Conservation (phyloP, 139 green algal genomes). For the Trebouxia sp. region DNA sequence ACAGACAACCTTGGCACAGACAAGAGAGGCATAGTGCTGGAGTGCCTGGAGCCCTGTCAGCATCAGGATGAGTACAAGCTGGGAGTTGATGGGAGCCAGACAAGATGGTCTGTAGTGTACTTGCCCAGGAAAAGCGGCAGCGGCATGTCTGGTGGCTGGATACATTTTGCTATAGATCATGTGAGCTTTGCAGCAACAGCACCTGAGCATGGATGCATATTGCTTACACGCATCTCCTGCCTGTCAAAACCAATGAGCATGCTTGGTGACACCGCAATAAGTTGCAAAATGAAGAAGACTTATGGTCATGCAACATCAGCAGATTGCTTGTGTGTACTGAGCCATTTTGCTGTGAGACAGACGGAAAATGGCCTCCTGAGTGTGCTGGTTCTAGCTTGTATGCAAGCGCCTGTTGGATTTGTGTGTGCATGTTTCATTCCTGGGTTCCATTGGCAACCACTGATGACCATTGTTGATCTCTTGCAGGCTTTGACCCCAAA, state of each 20-base stretch:
- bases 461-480: neutral
- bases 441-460: too few relatives aligned
- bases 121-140: constrained; percentile 12
- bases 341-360: too few relatives aligned
- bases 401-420: too few relatives aligned
- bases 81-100: neutral
- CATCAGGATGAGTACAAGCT: neutral
- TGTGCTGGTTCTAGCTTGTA: too few relatives aligned
- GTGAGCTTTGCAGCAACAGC: neutral
- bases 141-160: constrained; percentile 13
- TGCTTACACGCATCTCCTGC: too few relatives aligned
- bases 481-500: constrained; percentile 2
- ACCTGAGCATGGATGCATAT: neutral
- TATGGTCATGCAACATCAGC: too few relatives aligned
- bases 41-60: neutral
- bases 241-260: too few relatives aligned
- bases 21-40: neutral
- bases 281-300: neutral
- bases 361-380: too few relatives aligned
- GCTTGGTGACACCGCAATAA: neutral
- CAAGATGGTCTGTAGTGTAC: neutral
- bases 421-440: too few relatives aligned
- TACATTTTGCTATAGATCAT: constrained; percentile 17
- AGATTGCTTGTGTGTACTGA: too few relatives aligned
- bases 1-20: neutral